Base-by-base conservation (phyloP, 176 grass and related monocot genomes). In the Puccinellia tenuiflora region DNA sequence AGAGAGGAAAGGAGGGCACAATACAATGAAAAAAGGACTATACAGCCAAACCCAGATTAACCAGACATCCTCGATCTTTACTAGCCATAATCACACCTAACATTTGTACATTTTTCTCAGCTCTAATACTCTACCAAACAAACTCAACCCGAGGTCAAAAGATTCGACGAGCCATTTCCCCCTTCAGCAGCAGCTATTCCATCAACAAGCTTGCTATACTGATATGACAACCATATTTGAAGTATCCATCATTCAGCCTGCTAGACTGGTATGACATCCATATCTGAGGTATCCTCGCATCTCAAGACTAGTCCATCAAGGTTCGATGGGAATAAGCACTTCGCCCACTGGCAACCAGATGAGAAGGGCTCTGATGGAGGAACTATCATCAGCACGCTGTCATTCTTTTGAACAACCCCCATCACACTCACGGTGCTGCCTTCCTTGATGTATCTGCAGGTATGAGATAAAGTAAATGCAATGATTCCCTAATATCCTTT, bases 361-460 rank as follows among this genome's bases (percentile, higher is more conserved):
- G 92, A 93, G 84, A 95, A 78, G n/a, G 93, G 87, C 73, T 96
- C 96, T 0, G 91, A 74, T 24, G 93, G 89, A 79, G 96, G 77
- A 79, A 96, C 91, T 82, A 98, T 98, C 93, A 93, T 92, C 75
- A 98, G 43, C 55, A 98, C 93, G 52, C 86, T 98, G 26, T 95
- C 93, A 30, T 95, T 98, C 91, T 90, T 91, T 67, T 91, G 93
- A 35, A 98, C 91, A 81, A 98, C 85, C 50, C 96, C 96, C 93
- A 95, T 92, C 68, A 98, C 93, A 81, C 96, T 98, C 68, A 98
- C 93, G n/a, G 96, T 98, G 76, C 93, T 98, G 25, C 93, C 96
- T 86, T 98, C 96, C 82, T 98, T 98, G 37, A 98, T 91, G 77
- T 98, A 98, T 78, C 96, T 98, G 78, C 50, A 79, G 52, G 67